Evolutionary conservation across 805 yeast genomes (phyloP).

Genomic region (Kodamaea kakaduensis): DNA sequence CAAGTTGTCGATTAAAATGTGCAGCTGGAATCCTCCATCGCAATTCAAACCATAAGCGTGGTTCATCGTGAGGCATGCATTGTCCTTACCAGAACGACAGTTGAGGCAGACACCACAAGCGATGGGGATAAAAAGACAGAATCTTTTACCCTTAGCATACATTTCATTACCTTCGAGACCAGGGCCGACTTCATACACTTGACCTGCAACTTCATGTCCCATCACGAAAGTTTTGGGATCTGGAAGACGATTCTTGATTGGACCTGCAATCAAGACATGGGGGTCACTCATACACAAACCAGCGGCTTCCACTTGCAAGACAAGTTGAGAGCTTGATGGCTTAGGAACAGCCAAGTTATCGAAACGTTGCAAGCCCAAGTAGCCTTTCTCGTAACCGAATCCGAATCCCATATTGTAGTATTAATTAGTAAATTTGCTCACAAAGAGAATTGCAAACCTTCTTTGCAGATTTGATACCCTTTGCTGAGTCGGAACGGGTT

Average conservation of each 20-base stretch:
- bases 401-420: constrained; percentile 13
- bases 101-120: constrained; percentile 33
- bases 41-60: constrained; percentile 32
- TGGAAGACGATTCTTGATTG: constrained; percentile 11
- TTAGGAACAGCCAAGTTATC: constrained; percentile 26
- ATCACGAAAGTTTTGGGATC: constrained; percentile 32
- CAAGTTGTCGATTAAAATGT: constrained; percentile 33
- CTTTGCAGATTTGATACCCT: too few relatives aligned
- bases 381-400: constrained; percentile 32
- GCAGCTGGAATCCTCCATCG: constrained; percentile 43
- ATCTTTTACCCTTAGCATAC: constrained; percentile 30
- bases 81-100: constrained; percentile 36
- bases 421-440: neutral
- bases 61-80: constrained; percentile 19
- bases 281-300: constrained; percentile 44
- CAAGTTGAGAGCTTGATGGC: constrained; percentile 28
- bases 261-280: constrained; percentile 26
- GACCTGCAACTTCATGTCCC: constrained; percentile 46
- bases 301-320: constrained; percentile 40
- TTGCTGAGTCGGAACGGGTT: neutral
- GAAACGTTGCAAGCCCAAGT: constrained; percentile 21
- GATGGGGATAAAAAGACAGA: constrained; percentile 24
- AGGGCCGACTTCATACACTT: constrained; percentile 28
- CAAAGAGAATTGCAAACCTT: neutral
- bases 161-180: constrained; percentile 18